Conservation (phyloP, 1,284 basidiomycete genomes). For the Ustilago sp. region DNA sequence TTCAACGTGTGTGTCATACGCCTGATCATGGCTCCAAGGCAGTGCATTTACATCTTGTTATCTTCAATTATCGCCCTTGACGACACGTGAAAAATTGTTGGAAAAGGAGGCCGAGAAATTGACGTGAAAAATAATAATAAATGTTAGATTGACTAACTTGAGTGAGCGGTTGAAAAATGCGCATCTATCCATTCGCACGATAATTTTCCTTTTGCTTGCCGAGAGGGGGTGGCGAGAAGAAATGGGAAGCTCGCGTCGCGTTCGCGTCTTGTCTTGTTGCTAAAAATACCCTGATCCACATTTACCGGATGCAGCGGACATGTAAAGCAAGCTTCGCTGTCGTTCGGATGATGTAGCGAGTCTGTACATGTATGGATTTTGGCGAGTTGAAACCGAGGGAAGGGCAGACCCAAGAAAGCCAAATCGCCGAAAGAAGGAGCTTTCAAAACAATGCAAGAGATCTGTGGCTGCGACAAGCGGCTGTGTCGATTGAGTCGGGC, state of each 20-base stretch:
- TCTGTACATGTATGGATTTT: not conserved
- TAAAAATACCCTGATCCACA: constrained; percentile 4
- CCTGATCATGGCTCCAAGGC: no score
- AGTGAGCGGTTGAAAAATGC: no score
- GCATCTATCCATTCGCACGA: no score
- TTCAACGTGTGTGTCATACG: no score
- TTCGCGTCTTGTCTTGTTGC: not conserved
- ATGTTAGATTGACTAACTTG: no score
- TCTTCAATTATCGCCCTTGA: no score
- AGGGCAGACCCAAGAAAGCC: not conserved
- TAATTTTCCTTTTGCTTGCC: not conserved
- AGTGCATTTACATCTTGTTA: no score
- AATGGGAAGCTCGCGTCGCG: not conserved
- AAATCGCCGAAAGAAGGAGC: not conserved
- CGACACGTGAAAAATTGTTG: no score
- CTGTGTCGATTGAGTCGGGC: not conserved
- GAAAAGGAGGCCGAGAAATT: no score
- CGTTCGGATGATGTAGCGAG: not conserved
- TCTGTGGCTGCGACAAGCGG: not conserved
- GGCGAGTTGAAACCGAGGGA: not conserved
- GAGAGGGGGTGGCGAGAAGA: not conserved
- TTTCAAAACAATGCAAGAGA: no score
- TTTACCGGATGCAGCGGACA: not conserved
- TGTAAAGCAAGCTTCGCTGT: not conserved
- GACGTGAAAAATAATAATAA: no score